These are phyloP conservation scores for Umbilicaria muhlenbergii DNA, from an alignment of 495 filamentous ascomycete genomes.

Conservation along the genomic window DNA sequence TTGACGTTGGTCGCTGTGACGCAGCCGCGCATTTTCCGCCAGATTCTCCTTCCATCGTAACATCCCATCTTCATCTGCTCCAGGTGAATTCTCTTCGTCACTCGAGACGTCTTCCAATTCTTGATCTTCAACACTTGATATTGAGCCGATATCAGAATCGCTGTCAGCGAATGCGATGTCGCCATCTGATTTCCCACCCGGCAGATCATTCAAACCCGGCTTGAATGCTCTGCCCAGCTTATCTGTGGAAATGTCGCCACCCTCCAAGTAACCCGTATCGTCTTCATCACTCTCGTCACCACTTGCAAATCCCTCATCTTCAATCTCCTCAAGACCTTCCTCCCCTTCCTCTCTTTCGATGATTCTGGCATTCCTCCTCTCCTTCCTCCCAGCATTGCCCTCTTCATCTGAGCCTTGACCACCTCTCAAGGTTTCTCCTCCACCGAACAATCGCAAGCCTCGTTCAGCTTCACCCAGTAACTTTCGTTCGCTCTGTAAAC, in stretches of 20 bases:
- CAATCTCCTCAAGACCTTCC: conserved; percentile 34
- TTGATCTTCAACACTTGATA: conserved; percentile 54
- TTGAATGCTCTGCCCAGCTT: conserved; percentile 41
- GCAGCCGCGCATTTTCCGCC: conserved; percentile 50
- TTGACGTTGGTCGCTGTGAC: conserved; percentile 50
- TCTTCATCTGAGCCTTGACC: conserved; percentile 37
- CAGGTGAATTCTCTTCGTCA: conserved; percentile 29
- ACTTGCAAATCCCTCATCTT: conserved; percentile 45
- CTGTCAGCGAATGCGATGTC: conserved; percentile 83
- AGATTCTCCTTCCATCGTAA: conserved; percentile 79
- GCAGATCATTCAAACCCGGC: conserved; percentile 21
- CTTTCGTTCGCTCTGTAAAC: conserved; percentile 66
- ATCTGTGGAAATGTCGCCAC: conserved; percentile 30
- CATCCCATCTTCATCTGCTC: conserved; percentile 47
- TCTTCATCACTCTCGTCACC: conserved; percentile 42
- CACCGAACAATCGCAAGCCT: conserved; percentile 69
- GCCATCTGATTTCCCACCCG: conserved; percentile 32
- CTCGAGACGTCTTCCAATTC: conserved; percentile 43
- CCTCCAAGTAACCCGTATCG: conserved; percentile 25
- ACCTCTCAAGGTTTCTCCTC: conserved; percentile 51
- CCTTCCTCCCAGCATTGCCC: conserved; percentile 52
- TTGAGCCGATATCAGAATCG: conserved; percentile 86
- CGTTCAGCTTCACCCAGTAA: conserved; percentile 69
- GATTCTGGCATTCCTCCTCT: conserved; percentile 47
- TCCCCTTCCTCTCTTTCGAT: conserved; percentile 40